Evolutionary conservation across 129 eudicot species (phyloP), one percentile per base, ranked within the genome.

Genomic region (Scalesia atractyloides): DNA sequence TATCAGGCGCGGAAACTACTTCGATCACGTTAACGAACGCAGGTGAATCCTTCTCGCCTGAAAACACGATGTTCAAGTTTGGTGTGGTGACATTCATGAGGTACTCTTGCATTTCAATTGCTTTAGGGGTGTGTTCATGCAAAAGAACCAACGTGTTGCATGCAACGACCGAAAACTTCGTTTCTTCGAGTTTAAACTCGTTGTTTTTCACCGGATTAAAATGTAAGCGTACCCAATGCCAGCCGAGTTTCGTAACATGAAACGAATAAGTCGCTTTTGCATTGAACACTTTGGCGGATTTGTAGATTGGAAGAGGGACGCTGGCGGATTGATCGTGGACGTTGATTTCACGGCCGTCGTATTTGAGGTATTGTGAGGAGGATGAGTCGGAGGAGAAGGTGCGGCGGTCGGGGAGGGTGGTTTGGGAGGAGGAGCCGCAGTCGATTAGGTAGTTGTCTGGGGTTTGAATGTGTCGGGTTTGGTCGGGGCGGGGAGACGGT

Each of bases 201-300:
- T 75, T 81, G 74, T 53, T 82, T 7, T 74, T 26, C 12, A 90
- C 24, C 1, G 93, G 88, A 17, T 73, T 75, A 70, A 94, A 94
- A 61, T 94, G 96, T 9, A 90, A 82, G 7, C 99, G 80, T 18
- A 90, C 76, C 97, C 97, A 94, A 85, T 90, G 99, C 97, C 93
- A 94, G 4, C 99, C 99, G 5, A 96, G 79, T 11, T 85, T 84
- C 33, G 86, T 34, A 5, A 88, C 79, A 44, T 63, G 86, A 60
- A 90, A 90, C 0, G 93, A 72, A 66, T 87, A 94, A 8, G 86
- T 81, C 13, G 98, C 97, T n/a, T 79, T 87, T 2, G 83, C 24
- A 1, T 69, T 66, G 30, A 90, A 94, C 7, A 90, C 85, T 39
- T 73, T 79, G 5, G 94, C 97, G 2, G 89, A 37, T 5, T 61